Percentiles rank a stretch among this genome's conserved stretches.
Conservation (phyloP, 768 basidiomycete genomes). For the Lenzites betulinus region DNA sequence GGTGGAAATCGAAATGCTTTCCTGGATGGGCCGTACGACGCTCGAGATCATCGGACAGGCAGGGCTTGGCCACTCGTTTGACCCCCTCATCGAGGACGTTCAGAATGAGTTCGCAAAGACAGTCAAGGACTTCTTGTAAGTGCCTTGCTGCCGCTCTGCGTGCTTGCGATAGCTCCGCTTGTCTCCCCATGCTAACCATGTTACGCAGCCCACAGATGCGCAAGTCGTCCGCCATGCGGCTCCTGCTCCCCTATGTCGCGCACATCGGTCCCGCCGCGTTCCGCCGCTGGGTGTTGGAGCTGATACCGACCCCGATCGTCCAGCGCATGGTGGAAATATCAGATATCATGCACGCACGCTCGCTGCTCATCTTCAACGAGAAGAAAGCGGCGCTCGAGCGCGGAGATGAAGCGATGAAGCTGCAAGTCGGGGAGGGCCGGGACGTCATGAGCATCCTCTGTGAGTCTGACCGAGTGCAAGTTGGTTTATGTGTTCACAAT, state of each 20-base stretch:
- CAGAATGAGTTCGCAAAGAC: slow-evolving; percentile 17
- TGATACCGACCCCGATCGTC: slow-evolving; percentile 20
- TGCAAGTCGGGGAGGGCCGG: slow-evolving; percentile 32
- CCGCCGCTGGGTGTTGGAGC: slow-evolving; percentile 21
- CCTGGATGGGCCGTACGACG: slow-evolving; percentile 44
- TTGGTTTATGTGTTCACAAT: too few relatives aligned
- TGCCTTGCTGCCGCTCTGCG: too few relatives aligned
- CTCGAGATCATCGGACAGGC: slow-evolving; percentile 41
- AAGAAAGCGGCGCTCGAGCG: slow-evolving; percentile 18
- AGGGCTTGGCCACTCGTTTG: slow-evolving; percentile 29
- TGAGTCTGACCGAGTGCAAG: slow-evolving; percentile 9
- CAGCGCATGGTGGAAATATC: slow-evolving; percentile 27
- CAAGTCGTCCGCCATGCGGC: background rate
- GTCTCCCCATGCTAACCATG: background rate
- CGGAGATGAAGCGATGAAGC: slow-evolving; percentile 21
- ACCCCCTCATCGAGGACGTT: slow-evolving; percentile 22
- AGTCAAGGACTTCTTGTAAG: slow-evolving; percentile 25
- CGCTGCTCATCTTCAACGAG: slow-evolving; percentile 24
- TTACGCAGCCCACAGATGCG: slow-evolving; percentile 14
- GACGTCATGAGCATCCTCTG: slow-evolving; percentile 35
- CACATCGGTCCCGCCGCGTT: slow-evolving; percentile 24
- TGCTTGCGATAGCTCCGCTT: too few relatives aligned
- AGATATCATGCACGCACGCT: slow-evolving; percentile 25
- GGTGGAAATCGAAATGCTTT: slow-evolving; percentile 29
- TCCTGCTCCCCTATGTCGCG: slow-evolving; percentile 1